Base-by-base conservation (phyloP, 139 green algal species). In the Zygnema cylindricum region DNA sequence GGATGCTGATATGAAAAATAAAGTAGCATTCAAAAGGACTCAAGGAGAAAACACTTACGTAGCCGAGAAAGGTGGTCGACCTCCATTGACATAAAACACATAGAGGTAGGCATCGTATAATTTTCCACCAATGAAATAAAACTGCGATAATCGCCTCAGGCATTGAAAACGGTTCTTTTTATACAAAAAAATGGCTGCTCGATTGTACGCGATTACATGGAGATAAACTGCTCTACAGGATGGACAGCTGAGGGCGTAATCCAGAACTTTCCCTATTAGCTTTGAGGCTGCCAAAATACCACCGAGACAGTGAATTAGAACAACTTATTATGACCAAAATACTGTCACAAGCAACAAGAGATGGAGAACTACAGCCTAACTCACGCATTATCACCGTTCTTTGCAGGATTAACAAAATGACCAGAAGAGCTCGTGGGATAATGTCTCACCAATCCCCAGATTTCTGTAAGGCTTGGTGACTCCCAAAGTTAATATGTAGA, bases 181-280 rank as follows among this genome's bases (percentile, higher is more conserved):
- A n/a, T 91, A 91, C 55, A 91, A 49, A 35, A 73, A 21, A 39
- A 91, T 91, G 2, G 81, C 86, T 0, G 81, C 11, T 1, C 21
- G 25, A 63, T 91, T 91, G 86, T 91, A 91, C 25, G 71, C 43
- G 69, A 91, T 90, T 23, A 90, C 43, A 76, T 89, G 86, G 35
- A 91, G 82, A 39, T 90, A 91, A n/a, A 89, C 86, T 11, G 43
- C 86, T 25, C 21, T 36, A 22, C 86, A 91, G 32, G 33, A 40
- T 23, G 32, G 11, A 32, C 23, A 35, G 78, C 43, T 33, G 32
- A n/a, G 1, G 21, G 86, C 86, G 57, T 87, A 88, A 42, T 90
- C 36, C 35, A 81, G 41, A 2, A 89, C 78, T 16, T 88, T 85
- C 39, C 78, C 35, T 33, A 90, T 81, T 2, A 90, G 79, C 78